These are phyloP conservation scores for Fusarium neocosmosporiellum DNA, from an alignment of 2,329 filamentous ascomycete genomes.

Conservation along the genomic window DNA sequence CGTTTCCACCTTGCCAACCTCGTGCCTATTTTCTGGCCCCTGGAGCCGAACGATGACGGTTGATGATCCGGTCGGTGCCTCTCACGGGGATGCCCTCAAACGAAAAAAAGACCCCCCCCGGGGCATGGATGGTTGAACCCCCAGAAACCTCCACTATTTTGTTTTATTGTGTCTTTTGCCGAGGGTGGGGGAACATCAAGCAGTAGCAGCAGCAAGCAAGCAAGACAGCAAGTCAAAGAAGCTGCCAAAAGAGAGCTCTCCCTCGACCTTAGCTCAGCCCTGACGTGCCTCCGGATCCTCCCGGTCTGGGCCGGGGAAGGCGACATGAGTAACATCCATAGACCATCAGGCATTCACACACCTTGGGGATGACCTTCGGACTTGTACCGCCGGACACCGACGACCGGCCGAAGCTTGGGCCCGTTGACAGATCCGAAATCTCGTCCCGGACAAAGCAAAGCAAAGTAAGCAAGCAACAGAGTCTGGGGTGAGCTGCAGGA, in stretches of 20 bases:
- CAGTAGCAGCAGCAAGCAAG: neutral
- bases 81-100: slow-evolving; percentile 10
- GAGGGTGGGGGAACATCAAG: slow-evolving; percentile 30
- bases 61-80: slow-evolving; percentile 5
- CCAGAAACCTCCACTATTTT: slow-evolving; percentile 25
- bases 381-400: slow-evolving; percentile 27
- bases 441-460: slow-evolving; percentile 1
- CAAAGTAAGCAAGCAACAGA: neutral
- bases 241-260: slow-evolving; percentile 2
- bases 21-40: neutral
- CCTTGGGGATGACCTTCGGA: neutral
- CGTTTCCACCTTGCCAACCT: neutral
- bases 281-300: slow-evolving; percentile 41
- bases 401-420: slow-evolving; percentile 22
- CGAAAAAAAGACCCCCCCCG: neutral
- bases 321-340: neutral
- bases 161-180: slow-evolving; percentile 28
- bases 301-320: slow-evolving; percentile 26
- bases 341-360: slow-evolving; percentile 23
- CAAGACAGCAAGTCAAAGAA: slow-evolving; percentile 8
- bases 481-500: slow-evolving; percentile 42
- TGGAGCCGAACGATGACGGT: neutral
- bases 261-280: slow-evolving; percentile 14
- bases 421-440: slow-evolving; percentile 29
- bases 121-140: slow-evolving; percentile 22